phyloP scores from a whole-genome alignment of 2,329 filamentous ascomycete species.

The Arthrobotrys conoides region DNA sequence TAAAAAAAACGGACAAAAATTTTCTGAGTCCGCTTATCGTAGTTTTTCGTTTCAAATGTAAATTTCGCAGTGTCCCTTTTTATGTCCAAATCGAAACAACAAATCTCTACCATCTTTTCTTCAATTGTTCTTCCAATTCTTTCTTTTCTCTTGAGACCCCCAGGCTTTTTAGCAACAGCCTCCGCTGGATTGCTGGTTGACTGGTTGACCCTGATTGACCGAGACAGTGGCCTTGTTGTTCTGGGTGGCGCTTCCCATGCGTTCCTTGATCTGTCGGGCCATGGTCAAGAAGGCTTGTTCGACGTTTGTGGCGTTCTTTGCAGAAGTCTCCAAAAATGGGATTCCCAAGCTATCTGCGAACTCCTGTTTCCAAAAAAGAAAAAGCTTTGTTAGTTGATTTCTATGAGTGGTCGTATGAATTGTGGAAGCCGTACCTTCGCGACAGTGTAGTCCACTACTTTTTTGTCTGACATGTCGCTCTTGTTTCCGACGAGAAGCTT shows the following conservation, averaged over 20 bases:
- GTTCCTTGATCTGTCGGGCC: constrained; percentile 93
- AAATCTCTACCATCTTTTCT: constrained; percentile 53
- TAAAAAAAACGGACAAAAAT: constrained; percentile 53
- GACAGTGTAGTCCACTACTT: constrained; percentile 99
- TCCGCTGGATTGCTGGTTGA: constrained; percentile 86
- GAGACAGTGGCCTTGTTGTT: constrained; percentile 96
- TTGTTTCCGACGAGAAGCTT: constrained; percentile 99
- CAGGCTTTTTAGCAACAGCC: constrained; percentile 83
- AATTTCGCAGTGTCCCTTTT: constrained; percentile 51
- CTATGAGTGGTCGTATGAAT: background rate
- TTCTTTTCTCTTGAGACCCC: constrained; percentile 11
- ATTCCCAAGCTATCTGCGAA: constrained; percentile 99
- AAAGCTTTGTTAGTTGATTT: constrained; percentile 31
- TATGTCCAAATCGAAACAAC: constrained; percentile 60
- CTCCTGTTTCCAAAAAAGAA: constrained; percentile 74
- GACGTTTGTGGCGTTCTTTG: constrained; percentile 99
- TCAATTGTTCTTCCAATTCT: constrained; percentile 26
- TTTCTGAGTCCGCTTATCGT: constrained; percentile 27
- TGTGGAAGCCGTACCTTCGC: constrained; percentile 81
- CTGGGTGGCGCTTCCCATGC: constrained; percentile 94
- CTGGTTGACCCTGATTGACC: constrained; percentile 92
- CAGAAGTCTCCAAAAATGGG: constrained; percentile 98
- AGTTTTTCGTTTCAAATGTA: constrained; percentile 49
- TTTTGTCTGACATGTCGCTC: constrained; percentile 99
- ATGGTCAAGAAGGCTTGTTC: constrained; percentile 99